These are phyloP conservation scores for Hericium alpestre DNA, from an alignment of 768 basidiomycete species.

Conservation along the genomic window DNA sequence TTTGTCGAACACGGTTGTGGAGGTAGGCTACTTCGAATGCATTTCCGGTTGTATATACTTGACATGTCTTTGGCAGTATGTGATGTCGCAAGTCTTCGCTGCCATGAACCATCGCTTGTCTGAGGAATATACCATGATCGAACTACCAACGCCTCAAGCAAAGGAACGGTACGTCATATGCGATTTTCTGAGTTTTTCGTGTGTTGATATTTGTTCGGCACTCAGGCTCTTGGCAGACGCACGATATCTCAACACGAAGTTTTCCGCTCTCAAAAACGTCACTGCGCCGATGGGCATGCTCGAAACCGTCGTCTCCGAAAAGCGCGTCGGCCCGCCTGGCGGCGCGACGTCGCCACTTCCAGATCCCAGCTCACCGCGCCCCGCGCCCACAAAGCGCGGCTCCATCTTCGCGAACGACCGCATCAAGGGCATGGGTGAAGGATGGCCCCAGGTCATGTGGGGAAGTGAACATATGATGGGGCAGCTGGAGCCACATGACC, in stretches of 20 bases:
- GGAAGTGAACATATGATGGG: too few relatives aligned
- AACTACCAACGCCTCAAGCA: conserved; percentile 72
- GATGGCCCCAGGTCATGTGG: too few relatives aligned
- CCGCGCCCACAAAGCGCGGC: conserved; percentile 1
- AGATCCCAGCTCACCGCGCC: conserved; percentile 2
- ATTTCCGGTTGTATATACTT: conserved; percentile 5
- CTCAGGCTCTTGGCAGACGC: conserved; percentile 73
- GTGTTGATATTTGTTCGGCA: not conserved
- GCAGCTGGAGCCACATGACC: too few relatives aligned
- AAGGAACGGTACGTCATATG: conserved; percentile 60
- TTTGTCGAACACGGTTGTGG: conserved; percentile 65
- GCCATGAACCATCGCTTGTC: conserved; percentile 85
- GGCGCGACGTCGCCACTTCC: conserved; percentile 7
- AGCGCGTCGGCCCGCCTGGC: conserved; percentile 20
- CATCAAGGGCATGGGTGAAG: conserved; percentile 28
- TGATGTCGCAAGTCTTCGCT: conserved; percentile 92
- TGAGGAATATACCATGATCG: conserved; percentile 76
- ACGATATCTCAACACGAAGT: conserved; percentile 62
- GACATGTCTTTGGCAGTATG: conserved; percentile 39
- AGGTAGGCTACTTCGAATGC: conserved; percentile 41
- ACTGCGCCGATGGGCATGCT: conserved; percentile 64
- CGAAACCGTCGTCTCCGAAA: conserved; percentile 78
- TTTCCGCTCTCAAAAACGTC: conserved; percentile 63
- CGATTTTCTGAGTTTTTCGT: not conserved
- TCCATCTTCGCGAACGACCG: conserved; percentile 24